Evolutionary conservation across 2,329 filamentous ascomycete species (phyloP).

Genomic region (Colletotrichum truncatum): DNA sequence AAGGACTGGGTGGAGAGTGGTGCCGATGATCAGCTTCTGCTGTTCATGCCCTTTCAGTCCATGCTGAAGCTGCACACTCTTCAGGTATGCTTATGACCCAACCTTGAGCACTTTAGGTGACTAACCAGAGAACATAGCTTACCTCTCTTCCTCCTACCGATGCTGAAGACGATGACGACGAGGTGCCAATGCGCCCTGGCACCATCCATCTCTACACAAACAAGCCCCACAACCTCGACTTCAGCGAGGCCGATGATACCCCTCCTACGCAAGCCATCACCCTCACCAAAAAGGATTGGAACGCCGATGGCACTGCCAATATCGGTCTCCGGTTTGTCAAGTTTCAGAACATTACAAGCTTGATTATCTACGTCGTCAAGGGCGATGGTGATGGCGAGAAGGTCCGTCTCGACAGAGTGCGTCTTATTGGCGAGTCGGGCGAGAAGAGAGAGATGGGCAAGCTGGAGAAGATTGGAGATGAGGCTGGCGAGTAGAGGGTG

Average conservation of each 20-base stretch:
- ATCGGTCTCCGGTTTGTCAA: constrained; percentile 89
- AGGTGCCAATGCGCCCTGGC: constrained; percentile 81
- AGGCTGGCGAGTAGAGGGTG: constrained; percentile 64
- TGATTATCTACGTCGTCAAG: constrained; percentile 90
- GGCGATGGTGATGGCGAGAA: constrained; percentile 86
- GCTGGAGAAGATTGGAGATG: constrained; percentile 91
- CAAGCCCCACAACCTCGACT: constrained; percentile 88
- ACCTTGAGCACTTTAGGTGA: neutral
- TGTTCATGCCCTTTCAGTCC: constrained; percentile 90
- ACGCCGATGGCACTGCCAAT: constrained; percentile 77
- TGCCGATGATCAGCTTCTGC: constrained; percentile 94
- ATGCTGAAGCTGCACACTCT: constrained; percentile 89
- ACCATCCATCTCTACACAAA: constrained; percentile 90
- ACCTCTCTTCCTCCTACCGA: constrained; percentile 77
- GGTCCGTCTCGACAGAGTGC: constrained; percentile 81
- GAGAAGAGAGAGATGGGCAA: constrained; percentile 95
- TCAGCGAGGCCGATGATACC: constrained; percentile 92
- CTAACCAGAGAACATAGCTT: constrained; percentile 63
- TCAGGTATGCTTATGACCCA: constrained; percentile 56
- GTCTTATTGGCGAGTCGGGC: constrained; percentile 87
- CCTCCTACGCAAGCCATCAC: constrained; percentile 82
- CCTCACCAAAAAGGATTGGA: constrained; percentile 82
- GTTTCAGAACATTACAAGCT: constrained; percentile 90
- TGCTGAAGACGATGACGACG: constrained; percentile 75
- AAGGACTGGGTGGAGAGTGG: constrained; percentile 96